Conservation (phyloP, 345 rosid species). For the Populus simonii region DNA sequence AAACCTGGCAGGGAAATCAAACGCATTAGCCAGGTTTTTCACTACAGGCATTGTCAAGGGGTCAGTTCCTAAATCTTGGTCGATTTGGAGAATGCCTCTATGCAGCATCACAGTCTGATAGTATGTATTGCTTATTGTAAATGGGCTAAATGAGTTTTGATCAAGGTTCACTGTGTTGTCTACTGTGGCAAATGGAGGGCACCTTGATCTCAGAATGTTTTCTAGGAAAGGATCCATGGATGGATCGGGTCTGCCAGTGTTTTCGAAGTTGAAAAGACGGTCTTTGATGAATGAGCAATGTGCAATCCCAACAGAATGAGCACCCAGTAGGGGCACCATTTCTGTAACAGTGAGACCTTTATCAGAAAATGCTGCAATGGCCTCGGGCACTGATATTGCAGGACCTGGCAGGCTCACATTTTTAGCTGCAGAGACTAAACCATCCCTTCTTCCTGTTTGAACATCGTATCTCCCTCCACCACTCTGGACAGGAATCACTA, state of each 20-base stretch:
- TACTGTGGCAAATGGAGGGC: constrained; percentile 19
- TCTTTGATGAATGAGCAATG: constrained; percentile 45
- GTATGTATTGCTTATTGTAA: constrained; percentile 24
- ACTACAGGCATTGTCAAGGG: constrained; percentile 26
- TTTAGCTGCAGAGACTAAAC: no score
- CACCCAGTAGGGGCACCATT: no score
- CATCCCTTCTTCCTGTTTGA: no score
- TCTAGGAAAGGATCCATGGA: constrained; percentile 32
- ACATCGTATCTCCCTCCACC: no score
- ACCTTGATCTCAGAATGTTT: constrained; percentile 23
- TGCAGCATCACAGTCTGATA: constrained; percentile 22
- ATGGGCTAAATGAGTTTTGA: constrained; percentile 21
- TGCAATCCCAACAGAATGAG: constrained; percentile 50
- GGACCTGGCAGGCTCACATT: no score
- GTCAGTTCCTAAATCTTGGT: constrained; percentile 30
- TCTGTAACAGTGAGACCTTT: no score
- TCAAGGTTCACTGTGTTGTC: constrained; percentile 34
- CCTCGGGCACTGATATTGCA: no score
- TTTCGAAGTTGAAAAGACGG: constrained; percentile 39
- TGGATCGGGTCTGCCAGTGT: constrained; percentile 34
- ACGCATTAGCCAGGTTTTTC: constrained; percentile 15
- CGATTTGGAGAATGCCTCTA: constrained; percentile 35
- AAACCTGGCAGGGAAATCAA: constrained; percentile 27
- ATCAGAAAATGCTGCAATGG: no score
- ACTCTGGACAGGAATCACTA: no score